phyloP scores from a whole-genome alignment of 495 filamentous ascomycete species.

The Tetracladium marchalianum region DNA sequence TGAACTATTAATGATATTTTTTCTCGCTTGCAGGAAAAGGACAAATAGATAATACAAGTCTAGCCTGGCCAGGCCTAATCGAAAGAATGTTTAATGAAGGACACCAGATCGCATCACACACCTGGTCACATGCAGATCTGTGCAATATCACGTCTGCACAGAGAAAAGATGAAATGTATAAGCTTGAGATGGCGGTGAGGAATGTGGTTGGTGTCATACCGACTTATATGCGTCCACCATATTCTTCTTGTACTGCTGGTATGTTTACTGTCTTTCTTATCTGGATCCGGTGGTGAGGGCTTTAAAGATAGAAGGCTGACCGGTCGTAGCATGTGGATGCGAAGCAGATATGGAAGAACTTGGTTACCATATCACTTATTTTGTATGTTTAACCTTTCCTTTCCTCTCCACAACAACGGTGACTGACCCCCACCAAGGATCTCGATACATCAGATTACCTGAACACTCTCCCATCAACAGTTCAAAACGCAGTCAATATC shows the following conservation, averaged over 20 bases:
- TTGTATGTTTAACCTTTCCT: slow-evolving; percentile 46
- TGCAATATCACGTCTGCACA: slow-evolving; percentile 38
- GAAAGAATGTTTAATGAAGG: slow-evolving; percentile 47
- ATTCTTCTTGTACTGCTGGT: slow-evolving; percentile 61
- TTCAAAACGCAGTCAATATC: slow-evolving; percentile 63
- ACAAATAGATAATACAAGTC: slow-evolving; percentile 1
- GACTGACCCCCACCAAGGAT: slow-evolving; percentile 23
- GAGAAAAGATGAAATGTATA: slow-evolving; percentile 48
- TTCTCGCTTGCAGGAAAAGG: slow-evolving; percentile 29
- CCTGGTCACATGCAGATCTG: slow-evolving; percentile 61
- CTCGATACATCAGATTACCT: slow-evolving; percentile 75
- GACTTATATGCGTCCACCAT: slow-evolving; percentile 70
- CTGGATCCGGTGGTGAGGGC: slow-evolving; percentile 13
- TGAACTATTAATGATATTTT: slow-evolving; percentile 43
- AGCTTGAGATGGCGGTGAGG: slow-evolving; percentile 58
- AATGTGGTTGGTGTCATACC: slow-evolving; percentile 64
- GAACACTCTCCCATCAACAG: slow-evolving; percentile 46
- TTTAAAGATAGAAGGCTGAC: neutral
- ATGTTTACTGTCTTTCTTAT: slow-evolving; percentile 73
- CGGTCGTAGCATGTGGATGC: slow-evolving; percentile 18
- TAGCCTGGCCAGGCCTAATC: slow-evolving; percentile 6
- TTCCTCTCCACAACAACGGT: slow-evolving; percentile 31
- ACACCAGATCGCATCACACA: slow-evolving; percentile 67
- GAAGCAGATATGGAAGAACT: slow-evolving; percentile 59
- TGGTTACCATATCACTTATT: slow-evolving; percentile 61